phyloP scores from a whole-genome alignment of 257 asterid genomes.

The Lavandula angustifolia region DNA sequence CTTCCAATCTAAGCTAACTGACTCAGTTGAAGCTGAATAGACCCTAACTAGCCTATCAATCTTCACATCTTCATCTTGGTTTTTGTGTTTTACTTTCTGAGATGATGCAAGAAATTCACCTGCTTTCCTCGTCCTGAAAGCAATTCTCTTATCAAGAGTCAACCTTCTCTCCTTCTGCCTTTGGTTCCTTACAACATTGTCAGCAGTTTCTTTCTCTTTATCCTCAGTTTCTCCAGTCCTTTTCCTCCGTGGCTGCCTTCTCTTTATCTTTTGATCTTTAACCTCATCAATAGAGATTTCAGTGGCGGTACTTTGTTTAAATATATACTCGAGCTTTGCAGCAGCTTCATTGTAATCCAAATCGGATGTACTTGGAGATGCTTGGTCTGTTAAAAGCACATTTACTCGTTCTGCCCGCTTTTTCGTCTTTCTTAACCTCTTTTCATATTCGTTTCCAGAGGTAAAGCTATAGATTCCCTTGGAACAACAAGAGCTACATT shows the following conservation, averaged over 20 bases:
- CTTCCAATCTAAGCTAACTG: constrained; percentile 73
- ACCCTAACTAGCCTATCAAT: constrained; percentile 67
- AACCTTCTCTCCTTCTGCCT: constrained; percentile 53
- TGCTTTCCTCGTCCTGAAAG: constrained; percentile 51
- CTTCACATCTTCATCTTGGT: constrained; percentile 48
- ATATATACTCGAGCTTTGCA: constrained; percentile 67
- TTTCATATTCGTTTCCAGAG: constrained; percentile 48
- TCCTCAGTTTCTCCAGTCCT: constrained; percentile 42
- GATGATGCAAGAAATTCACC: constrained; percentile 39
- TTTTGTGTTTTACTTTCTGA: constrained; percentile 22
- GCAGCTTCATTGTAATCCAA: constrained; percentile 86
- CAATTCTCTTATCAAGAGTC: constrained; percentile 72
- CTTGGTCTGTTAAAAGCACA: constrained; percentile 53
- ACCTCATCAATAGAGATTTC: constrained; percentile 42
- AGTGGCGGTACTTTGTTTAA: constrained; percentile 48
- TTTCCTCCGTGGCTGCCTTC: constrained; percentile 47
- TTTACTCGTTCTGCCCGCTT: constrained; percentile 45
- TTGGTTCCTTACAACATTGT: constrained; percentile 48
- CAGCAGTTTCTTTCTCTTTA: constrained; percentile 33
- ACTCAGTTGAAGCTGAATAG: constrained; percentile 57
- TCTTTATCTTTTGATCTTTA: constrained; percentile 40
- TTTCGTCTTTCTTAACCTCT: constrained; percentile 27
- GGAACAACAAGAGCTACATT: constrained; percentile 55
- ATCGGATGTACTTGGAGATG: constrained; percentile 52
- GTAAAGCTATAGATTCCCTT: constrained; percentile 50